Conservation (phyloP, 306 rosid genomes). For the Cicer arietinum region DNA sequence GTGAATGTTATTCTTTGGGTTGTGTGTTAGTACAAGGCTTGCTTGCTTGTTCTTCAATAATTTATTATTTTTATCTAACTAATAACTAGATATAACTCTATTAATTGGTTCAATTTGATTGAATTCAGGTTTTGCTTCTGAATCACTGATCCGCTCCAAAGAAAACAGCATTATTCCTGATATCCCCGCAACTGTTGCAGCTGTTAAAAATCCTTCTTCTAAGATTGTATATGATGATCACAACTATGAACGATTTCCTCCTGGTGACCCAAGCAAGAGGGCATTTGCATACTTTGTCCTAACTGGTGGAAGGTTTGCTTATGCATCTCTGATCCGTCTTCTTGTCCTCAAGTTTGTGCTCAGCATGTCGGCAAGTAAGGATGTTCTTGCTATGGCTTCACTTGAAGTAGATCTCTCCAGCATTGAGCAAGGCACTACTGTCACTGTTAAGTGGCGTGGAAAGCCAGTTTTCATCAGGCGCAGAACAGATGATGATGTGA, state of each 20-base stretch:
- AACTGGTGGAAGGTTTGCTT: slow-evolving; percentile 80
- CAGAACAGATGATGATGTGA: slow-evolving; percentile 76
- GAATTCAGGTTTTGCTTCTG: slow-evolving; percentile 70
- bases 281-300: slow-evolving; percentile 91
- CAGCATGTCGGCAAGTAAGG: slow-evolving; percentile 92
- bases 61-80: slow-evolving; percentile 4
- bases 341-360: slow-evolving; percentile 84
- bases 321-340: slow-evolving; percentile 80
- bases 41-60: slow-evolving; percentile 11
- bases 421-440: slow-evolving; percentile 81
- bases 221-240: slow-evolving; percentile 74
- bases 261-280: slow-evolving; percentile 91
- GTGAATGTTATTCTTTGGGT: neutral
- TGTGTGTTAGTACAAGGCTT: slow-evolving; percentile 11
- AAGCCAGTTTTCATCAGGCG: slow-evolving; percentile 92
- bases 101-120: neutral
- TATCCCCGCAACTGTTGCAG: slow-evolving; percentile 67
- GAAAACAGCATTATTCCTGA: slow-evolving; percentile 60
- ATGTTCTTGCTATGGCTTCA: slow-evolving; percentile 89
- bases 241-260: slow-evolving; percentile 82
- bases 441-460: slow-evolving; percentile 92
- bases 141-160: slow-evolving; percentile 50
- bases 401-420: slow-evolving; percentile 85
- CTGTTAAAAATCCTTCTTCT: slow-evolving; percentile 72
- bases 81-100: neutral